These are phyloP conservation scores for Wickerhamiella occidentalis DNA, from an alignment of 805 yeast genomes.

Conservation along the genomic window DNA sequence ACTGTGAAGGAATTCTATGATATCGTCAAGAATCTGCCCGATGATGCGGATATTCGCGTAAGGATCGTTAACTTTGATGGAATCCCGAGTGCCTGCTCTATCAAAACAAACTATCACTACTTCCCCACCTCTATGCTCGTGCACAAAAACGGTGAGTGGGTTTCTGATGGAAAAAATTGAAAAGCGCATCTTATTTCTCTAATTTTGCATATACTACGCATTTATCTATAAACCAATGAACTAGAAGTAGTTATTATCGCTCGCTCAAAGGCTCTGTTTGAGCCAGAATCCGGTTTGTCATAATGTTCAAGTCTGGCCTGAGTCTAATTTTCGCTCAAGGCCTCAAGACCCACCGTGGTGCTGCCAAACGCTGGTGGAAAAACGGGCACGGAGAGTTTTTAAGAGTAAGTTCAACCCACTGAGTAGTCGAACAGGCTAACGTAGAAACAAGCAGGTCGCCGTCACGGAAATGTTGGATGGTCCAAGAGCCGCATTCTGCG, in stretches of 20 bases:
- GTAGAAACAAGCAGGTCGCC: slow-evolving; percentile 70
- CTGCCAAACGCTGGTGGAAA: slow-evolving; percentile 69
- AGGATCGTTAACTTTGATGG: slow-evolving; percentile 76
- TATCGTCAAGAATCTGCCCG: slow-evolving; percentile 59
- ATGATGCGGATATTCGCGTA: slow-evolving; percentile 67
- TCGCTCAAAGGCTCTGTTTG: no score
- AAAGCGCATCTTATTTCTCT: neutral
- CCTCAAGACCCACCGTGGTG: slow-evolving; percentile 66
- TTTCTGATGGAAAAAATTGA: neutral
- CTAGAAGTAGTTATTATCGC: no score
- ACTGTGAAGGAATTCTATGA: slow-evolving; percentile 55
- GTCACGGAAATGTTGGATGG: slow-evolving; percentile 91
- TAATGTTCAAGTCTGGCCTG: slow-evolving; percentile 7
- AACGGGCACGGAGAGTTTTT: slow-evolving; percentile 53
- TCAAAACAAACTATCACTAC: slow-evolving; percentile 81
- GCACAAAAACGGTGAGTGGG: slow-evolving; percentile 4
- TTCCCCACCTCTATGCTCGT: slow-evolving; percentile 31
- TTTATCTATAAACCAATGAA: neutral
- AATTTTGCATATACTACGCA: neutral
- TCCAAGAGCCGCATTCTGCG: slow-evolving; percentile 41
- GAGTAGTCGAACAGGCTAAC: neutral
- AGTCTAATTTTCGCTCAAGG: slow-evolving; percentile 12
- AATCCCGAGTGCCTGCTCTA: slow-evolving; percentile 72
- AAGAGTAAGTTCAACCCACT: slow-evolving; percentile 31
- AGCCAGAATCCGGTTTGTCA: neutral